phyloP scores from a whole-genome alignment of 345 rosid species.

The Firmiana major region DNA sequence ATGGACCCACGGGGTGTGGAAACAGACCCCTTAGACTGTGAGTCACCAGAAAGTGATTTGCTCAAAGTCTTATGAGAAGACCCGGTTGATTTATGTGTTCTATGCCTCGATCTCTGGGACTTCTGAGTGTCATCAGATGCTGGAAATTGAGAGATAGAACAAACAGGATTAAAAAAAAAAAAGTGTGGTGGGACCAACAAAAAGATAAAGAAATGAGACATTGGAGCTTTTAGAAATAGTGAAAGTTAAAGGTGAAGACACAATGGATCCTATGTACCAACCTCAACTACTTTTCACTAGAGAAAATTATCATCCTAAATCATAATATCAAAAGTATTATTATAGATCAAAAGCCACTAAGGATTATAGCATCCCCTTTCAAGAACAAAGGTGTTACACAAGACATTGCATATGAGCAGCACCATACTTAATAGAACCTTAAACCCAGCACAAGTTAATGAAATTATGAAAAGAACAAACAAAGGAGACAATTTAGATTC shows the following conservation, averaged over 20 bases:
- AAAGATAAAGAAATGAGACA: constrained; percentile 39
- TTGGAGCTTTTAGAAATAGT: constrained; percentile 41
- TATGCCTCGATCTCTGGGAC: constrained; percentile 79
- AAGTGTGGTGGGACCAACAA: constrained; percentile 34
- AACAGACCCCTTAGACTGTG: constrained; percentile 68
- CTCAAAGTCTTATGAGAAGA: constrained; percentile 70
- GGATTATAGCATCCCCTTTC: neutral
- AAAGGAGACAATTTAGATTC: neutral
- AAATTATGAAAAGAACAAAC: neutral
- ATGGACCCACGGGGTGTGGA: constrained; percentile 48
- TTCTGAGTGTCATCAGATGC: constrained; percentile 80
- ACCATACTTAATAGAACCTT: neutral
- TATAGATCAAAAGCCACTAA: neutral
- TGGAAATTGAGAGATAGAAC: constrained; percentile 32
- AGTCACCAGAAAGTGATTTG: constrained; percentile 75
- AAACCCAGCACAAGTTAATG: neutral
- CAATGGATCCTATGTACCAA: constrained; percentile 66
- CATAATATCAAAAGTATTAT: constrained; percentile 8
- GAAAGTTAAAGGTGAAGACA: constrained; percentile 55
- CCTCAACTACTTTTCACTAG: constrained; percentile 26
- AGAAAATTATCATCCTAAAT: neutral
- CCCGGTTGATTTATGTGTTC: constrained; percentile 61
- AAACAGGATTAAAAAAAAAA: constrained; percentile 23
- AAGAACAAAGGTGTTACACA: neutral
- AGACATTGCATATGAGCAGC: neutral